Evolutionary conservation across 495 filamentous ascomycete genomes (phyloP), one percentile per base, ranked within the genome.

Genomic region (Xylaria nigripes): DNA sequence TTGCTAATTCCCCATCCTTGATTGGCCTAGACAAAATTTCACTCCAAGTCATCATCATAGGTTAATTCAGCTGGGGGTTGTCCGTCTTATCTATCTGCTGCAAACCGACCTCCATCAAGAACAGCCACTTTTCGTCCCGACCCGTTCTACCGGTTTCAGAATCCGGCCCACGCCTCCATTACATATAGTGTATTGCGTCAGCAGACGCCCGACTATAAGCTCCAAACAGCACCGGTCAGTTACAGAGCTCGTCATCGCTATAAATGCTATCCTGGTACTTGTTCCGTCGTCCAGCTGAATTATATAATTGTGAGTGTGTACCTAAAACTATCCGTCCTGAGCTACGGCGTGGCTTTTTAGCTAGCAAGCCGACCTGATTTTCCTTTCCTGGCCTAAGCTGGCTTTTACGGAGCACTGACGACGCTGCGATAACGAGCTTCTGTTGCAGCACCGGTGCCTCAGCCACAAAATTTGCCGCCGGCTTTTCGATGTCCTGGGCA

Each of bases 221-320:
- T 42, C n/a, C 23, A 18, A n/a, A 19, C 15, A 2, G n/a, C 21
- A 42, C 47, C 6, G 15, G 32, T 54, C 34, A 72, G 45, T 68
- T 62, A 36, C 69, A 65, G 36, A 72, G 64, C 60, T 72, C 71
- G 36, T 74, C 71, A 27, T 71, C 71, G 50, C 69, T 71, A 23
- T 59, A 62, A 34, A 23, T 15, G 12, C 41, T 27, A 13, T 34
- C 50, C 5, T 12, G 50, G 19, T 30, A 43, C 2, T 21, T 42
- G 12, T 55, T 25, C 24, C 38, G 24, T 38, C 45, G 36, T 16
- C 44, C 24, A 30, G 48, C 13, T 3, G 44, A 42, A 50, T 55
- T 7, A 21, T 27, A 47, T 53, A 49, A 53, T 27, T 46, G 43
- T 47, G 55, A 41, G 24, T 55, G 60, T 6, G 45, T 21, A 16